Base-by-base conservation (phyloP, 768 basidiomycete genomes). In the Macrolepiota albuminosa region DNA sequence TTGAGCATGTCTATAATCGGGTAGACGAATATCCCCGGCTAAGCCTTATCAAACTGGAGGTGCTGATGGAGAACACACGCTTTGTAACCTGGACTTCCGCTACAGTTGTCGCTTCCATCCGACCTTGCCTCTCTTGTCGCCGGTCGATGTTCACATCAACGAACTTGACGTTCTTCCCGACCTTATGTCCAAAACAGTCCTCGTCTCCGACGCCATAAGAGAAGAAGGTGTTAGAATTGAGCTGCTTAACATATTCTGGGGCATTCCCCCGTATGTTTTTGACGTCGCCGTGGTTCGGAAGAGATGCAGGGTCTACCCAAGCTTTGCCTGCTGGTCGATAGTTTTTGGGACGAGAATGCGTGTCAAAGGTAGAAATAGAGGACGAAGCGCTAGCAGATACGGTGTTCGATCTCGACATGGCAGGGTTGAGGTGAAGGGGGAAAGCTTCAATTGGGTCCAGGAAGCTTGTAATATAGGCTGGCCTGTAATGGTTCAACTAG, bases 151-250 rank as follows among this genome's bases (percentile, higher is more conserved):
- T 82, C 46, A 89, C 81, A 59, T 87, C 83, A 26, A 84, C 78
- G 52, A 89, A 84, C 64, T 76, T 80, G 56, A 87, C 82, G 0
- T 77, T 72, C 65, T 80, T 81, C 14, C 88, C 87, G 37, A 87
- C 82, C 48, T 75, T 73, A 65, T 85, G 76, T 4, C 83, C 88
- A 51, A 89, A 89, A 55, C 77, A 81, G 18, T 84, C 81, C 57
- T 79, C 77, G 56, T 78, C 77, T 14, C 87, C 87, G 21, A 88
- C 85, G n/a, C 88, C 88, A 62, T 89, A 91, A 24, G 81, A 77
- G 60, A 81, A 81, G 69, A 84, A 85, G 0, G 85, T 86, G 71
- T 89, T 89, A 63, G 83, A 76, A 58, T 80, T 83, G 58, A 90
- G 78, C 61, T 85, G 86, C 65, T 89, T 89, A 57, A 87, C 79